phyloP scores from a whole-genome alignment of 75 land plant genomes.

The Adiantum capillusveneris region DNA sequence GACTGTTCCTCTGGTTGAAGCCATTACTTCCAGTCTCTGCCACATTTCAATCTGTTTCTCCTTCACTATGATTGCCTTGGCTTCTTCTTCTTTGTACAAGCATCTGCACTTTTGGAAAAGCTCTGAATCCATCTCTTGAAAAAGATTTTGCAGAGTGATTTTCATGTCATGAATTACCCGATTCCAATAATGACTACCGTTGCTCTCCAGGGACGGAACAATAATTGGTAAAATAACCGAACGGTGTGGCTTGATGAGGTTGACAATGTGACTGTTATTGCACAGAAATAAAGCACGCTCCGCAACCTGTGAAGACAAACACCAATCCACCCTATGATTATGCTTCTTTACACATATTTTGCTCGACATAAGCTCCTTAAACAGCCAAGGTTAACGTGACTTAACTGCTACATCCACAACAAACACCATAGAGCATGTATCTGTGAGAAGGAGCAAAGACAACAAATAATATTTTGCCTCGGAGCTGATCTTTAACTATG shows the following conservation, averaged over 20 bases:
- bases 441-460: no score
- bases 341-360: no score
- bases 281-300: slow-evolving; percentile 52
- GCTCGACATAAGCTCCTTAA: no score
- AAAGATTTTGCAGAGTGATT: slow-evolving; percentile 26
- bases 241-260: slow-evolving; percentile 21
- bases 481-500: no score
- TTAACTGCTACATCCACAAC: no score
- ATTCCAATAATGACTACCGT: slow-evolving; percentile 43
- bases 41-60: slow-evolving; percentile 27
- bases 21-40: slow-evolving; percentile 27
- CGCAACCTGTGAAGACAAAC: no score
- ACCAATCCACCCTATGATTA: no score
- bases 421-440: no score
- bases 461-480: no score
- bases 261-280: slow-evolving; percentile 46
- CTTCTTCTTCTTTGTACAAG: slow-evolving; percentile 11
- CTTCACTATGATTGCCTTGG: slow-evolving; percentile 11
- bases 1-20: no score
- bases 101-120: slow-evolving; percentile 28
- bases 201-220: slow-evolving; percentile 37
- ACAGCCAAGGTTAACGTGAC: no score
- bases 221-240: slow-evolving; percentile 34
- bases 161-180: slow-evolving; percentile 30
- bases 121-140: slow-evolving; percentile 32